Base-by-base conservation (phyloP, 495 filamentous ascomycete species). In the Xylaria intraflava region DNA sequence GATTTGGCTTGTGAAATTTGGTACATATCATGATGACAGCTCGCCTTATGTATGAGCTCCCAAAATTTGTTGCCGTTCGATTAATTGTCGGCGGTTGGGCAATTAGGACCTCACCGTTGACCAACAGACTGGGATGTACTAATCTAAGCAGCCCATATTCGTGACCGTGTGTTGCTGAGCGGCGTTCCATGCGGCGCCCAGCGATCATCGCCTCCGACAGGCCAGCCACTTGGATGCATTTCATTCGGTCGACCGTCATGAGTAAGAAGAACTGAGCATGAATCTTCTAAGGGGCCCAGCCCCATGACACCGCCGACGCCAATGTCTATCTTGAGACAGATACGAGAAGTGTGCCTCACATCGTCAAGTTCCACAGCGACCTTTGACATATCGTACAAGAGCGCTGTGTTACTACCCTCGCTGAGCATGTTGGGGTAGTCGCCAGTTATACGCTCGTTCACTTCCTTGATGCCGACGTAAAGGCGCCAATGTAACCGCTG, bases 391-490 rank as follows among this genome's bases (percentile, higher is more conserved):
- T 54, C 27, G 36, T 61, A 76, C 3, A 51, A 49, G 5, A 70
- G 71, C 1, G 62, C 57, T 31, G 62, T 65, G 2, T 52, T 62
- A 17, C 51, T 65, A 0, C 70, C 72, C 20, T 65, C 40, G n/a
- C 64, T 61, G 49, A 76, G 77, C 49, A 56, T 68, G 9, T 53
- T 40, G 5, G 78, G 53, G 40, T 69, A 78, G 3, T 74, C 75
- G 11, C 73, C 74, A 24, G 77, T 76, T 7, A 46, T 52, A 20
- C 69, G 55, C 45, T 77, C 72, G 29, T 67, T 71, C 0, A 77
- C 68, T 36, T 73, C 68, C 48, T 73, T 69, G 40, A 78, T 76
- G n/a, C n/a, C n/a, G n/a, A n/a, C n/a, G n/a, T n/a, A n/a, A n/a
- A n/a, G n/a, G n/a, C n/a, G 0, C 75, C 76, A 6, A 55, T 52